These are phyloP conservation scores for Nitzschia inconspicua DNA, from an alignment of 108 stramenopile species.

Conservation along the genomic window DNA sequence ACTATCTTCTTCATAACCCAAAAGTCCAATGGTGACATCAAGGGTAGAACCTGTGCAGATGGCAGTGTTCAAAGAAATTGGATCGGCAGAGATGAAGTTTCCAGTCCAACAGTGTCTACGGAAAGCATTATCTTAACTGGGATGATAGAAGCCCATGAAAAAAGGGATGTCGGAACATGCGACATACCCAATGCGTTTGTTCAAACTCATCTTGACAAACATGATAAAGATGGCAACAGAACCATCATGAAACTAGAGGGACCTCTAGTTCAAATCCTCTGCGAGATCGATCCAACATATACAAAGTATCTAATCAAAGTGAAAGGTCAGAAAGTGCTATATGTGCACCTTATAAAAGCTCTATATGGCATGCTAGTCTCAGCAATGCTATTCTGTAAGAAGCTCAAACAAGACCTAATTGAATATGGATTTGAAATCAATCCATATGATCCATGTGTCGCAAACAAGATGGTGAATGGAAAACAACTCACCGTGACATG, in stretches of 20 bases:
- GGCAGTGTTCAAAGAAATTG: slow-evolving; percentile 18
- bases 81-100: slow-evolving; percentile 20
- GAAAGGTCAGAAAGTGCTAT: slow-evolving; percentile 24
- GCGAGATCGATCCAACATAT: no score
- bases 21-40: slow-evolving; percentile 22
- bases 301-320: no score
- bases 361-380: slow-evolving; percentile 36
- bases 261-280: no score
- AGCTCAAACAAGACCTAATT: neutral
- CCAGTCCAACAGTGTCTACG: slow-evolving; percentile 19
- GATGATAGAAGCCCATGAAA: slow-evolving; percentile 29
- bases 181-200: slow-evolving; percentile 37
- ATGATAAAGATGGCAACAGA: no score
- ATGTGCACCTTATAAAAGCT: slow-evolving; percentile 38
- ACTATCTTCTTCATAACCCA: no score
- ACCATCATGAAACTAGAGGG: slow-evolving; percentile 22
- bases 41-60: slow-evolving; percentile 31
- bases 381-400: slow-evolving; percentile 25
- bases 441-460: slow-evolving; percentile 42
- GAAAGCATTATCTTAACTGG: slow-evolving; percentile 16
- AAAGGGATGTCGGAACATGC: slow-evolving; percentile 19
- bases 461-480: slow-evolving; percentile 33
- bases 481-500: slow-evolving; percentile 29
- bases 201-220: slow-evolving; percentile 27
- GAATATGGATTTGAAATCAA: slow-evolving; percentile 31